A percentile compares a stretch with the other conserved stretches of the same genome.
Evolutionary conservation across 257 asterid genomes (phyloP).

Genomic region (Capsicum pubescens): DNA sequence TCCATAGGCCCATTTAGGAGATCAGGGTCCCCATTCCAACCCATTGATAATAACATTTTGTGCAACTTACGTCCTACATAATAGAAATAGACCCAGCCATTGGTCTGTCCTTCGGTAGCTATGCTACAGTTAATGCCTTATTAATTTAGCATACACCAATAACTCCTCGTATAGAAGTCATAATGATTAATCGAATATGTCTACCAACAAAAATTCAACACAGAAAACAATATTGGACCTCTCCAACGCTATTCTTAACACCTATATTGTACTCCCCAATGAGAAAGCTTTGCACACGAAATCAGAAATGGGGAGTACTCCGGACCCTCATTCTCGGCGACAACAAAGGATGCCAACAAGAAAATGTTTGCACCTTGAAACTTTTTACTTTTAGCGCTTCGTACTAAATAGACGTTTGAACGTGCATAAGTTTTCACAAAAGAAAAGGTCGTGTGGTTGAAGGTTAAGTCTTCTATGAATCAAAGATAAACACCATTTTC

Average conservation of each 20-base stretch:
- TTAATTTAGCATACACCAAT: neutral
- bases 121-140: neutral
- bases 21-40: neutral
- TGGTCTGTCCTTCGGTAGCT: constrained; percentile 18
- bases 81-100: neutral
- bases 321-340: neutral
- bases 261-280: neutral
- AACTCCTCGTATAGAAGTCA: neutral
- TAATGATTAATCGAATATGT: neutral
- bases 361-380: neutral
- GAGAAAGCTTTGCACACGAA: neutral
- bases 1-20: neutral
- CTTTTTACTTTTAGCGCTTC: neutral
- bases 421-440: neutral
- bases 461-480: neutral
- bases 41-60: neutral
- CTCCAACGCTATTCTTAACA: neutral
- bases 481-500: neutral
- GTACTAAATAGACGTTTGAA: neutral
- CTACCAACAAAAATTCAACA: neutral
- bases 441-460: neutral
- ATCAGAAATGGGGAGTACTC: neutral
- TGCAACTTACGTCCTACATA: neutral
- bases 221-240: too few species aligned
- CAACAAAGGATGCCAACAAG: neutral